These are phyloP conservation scores for Dianthus caryophyllus DNA, from an alignment of 148 eudicot genomes.

Conservation along the genomic window DNA sequence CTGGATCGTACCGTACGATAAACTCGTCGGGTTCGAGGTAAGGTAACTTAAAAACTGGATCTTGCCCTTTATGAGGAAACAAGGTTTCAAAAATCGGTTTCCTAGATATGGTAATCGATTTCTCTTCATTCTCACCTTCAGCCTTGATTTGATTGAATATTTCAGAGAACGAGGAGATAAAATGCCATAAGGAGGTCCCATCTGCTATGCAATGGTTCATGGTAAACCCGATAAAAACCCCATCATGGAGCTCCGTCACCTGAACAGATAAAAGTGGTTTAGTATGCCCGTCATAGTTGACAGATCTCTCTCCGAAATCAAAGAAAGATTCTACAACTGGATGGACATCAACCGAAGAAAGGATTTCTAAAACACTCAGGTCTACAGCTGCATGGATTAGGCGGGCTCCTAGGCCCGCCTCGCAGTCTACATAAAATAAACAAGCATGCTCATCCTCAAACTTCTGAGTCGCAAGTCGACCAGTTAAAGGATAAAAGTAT, in stretches of 20 bases:
- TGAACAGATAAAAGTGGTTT: slow-evolving; percentile 44
- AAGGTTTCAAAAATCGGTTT: not conserved
- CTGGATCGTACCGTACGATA: not conserved
- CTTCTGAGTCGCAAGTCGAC: not conserved
- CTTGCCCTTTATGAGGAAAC: not conserved
- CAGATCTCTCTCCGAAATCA: slow-evolving; percentile 16
- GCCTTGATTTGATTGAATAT: not conserved
- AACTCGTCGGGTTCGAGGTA: not conserved
- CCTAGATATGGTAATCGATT: not conserved
- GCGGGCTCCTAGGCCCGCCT: slow-evolving; percentile 38
- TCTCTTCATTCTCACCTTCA: too few relatives aligned
- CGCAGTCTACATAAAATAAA: slow-evolving; percentile 17
- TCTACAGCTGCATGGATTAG: slow-evolving; percentile 32
- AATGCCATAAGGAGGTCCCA: slow-evolving; percentile 15
- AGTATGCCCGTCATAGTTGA: slow-evolving; percentile 38
- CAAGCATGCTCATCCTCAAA: not conserved
- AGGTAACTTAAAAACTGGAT: slow-evolving; percentile 8
- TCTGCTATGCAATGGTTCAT: slow-evolving; percentile 16
- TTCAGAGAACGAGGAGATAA: slow-evolving; percentile 9
- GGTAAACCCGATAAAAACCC: slow-evolving; percentile 20
- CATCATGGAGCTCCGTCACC: slow-evolving; percentile 19
- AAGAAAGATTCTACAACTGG: slow-evolving; percentile 26
- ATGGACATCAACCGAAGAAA: slow-evolving; percentile 19
- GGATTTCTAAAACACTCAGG: slow-evolving; percentile 20
- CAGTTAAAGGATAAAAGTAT: slow-evolving; percentile 18